These are phyloP conservation scores for Chrysophaeum taylorii DNA, from an alignment of 352 stramenopile species.

Conservation along the genomic window DNA sequence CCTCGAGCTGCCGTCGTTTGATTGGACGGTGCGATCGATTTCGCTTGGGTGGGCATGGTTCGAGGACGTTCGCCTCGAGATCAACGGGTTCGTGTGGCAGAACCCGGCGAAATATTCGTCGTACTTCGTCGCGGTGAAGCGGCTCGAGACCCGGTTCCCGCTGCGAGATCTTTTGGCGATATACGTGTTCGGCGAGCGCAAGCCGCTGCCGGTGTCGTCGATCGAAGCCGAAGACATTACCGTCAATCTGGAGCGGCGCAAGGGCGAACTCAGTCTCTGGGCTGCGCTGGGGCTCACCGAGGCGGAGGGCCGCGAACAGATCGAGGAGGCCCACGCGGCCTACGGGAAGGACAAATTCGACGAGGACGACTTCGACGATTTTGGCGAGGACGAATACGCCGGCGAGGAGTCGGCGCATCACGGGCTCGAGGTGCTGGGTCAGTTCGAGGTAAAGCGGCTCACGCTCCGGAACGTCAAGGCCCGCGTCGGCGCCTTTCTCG, in stretches of 20 bases:
- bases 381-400: background rate
- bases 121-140: background rate
- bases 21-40: no score
- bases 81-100: background rate
- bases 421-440: background rate
- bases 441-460: background rate
- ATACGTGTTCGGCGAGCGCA: no score
- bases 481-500: background rate
- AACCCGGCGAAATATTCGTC: conserved; percentile 6
- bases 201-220: background rate
- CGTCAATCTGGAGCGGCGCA: background rate
- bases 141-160: background rate
- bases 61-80: no score
- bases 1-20: background rate
- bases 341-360: background rate
- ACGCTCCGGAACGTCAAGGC: background rate
- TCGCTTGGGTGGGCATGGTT: no score
- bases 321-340: background rate
- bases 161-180: background rate
- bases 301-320: background rate
- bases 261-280: background rate
- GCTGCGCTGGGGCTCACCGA: background rate
- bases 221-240: background rate
- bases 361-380: background rate
- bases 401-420: background rate